Base-by-base conservation (phyloP, 2,329 filamentous ascomycete genomes). In the Aspergillus jensenii region DNA sequence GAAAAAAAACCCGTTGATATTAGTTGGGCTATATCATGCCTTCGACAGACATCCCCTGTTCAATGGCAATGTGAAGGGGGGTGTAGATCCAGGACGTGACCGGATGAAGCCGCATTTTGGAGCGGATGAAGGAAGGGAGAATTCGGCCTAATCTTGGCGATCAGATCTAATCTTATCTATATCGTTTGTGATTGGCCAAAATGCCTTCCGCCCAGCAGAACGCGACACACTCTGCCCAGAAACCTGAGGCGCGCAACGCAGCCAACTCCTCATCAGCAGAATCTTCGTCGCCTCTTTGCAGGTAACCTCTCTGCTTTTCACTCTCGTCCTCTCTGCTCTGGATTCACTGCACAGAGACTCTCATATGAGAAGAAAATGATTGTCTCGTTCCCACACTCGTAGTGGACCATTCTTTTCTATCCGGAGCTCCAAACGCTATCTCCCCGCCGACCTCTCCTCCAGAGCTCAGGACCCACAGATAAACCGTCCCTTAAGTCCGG, bases 111-210 rank as follows among this genome's bases (percentile, higher is more conserved):
- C 56, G 56, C 50, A 45, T 19, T 31, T 44, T 31, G 56, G 40
- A 51, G 23, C 31, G 31, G 8, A 37, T n/a, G 45, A 21, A 35
- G 39, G 51, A 61, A 58, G 51, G 56, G 58, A 59, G 59, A 61
- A 64, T 60, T 66, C 56, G 56, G 55, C 50, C 55, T 62, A 52
- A 60, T 53, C 65, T 66, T 69, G 65, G 62, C 64, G 65, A 67
- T 68, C 64, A 68, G 69, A 74, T 74, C 72, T 74, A 74, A 75
- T 75, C 73, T 75, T 74, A 75, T 75, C 73, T 69, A 17, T 51
- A 25, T 25, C 12, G 33, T 6, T 48, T 55, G 25, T 71, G 59
- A 74, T 73, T 74, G 71, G 71, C 33, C 57, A 23, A 35, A 33
- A 6, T 11, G 19, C 19, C 39, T 45, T 23, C 46, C 49, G 37